phyloP scores from a whole-genome alignment of 495 filamentous ascomycete genomes.

The Ramalina intermedia region DNA sequence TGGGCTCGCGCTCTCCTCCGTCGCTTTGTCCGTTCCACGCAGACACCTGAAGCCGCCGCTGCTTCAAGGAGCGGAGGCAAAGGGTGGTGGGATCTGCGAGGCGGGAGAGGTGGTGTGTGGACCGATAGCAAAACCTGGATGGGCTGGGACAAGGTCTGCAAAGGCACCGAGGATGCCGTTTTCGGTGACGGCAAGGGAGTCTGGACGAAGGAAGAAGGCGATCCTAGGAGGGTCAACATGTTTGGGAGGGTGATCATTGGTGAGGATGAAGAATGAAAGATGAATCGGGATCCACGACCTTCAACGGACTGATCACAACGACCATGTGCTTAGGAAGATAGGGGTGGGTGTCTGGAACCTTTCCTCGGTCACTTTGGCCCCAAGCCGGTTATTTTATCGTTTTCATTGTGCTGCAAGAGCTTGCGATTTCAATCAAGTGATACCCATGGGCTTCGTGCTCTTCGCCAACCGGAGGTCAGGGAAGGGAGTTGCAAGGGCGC shows the following conservation, averaged over 20 bases:
- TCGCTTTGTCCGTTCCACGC: conserved; percentile 32
- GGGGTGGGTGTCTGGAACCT: neutral
- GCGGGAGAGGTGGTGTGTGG: conserved; percentile 46
- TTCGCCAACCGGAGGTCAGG: neutral
- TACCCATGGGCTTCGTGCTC: neutral
- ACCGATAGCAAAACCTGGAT: conserved; percentile 40
- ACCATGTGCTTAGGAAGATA: neutral
- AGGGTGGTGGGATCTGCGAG: conserved; percentile 38
- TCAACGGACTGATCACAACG: no score
- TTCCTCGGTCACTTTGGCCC: no score
- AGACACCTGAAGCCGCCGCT: conserved; percentile 27
- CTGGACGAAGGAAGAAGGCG: conserved; percentile 12
- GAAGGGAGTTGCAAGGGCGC: neutral
- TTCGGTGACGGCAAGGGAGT: conserved; percentile 23
- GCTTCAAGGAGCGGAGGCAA: conserved; percentile 34
- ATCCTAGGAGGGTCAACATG: conserved; percentile 8
- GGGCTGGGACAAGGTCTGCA: conserved; percentile 38
- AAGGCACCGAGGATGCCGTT: conserved; percentile 31
- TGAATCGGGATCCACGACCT: neutral
- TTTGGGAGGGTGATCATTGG: conserved; percentile 14
- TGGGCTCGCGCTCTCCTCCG: conserved; percentile 37
- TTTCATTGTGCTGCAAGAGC: neutral
- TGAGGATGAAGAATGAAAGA: conserved; percentile 7
- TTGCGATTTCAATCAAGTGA: neutral
- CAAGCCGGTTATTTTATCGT: no score